Percentiles rank a stretch among this genome's conserved stretches.
Conservation (phyloP, 495 filamentous ascomycete species). For the Cairneyella variabilis region DNA sequence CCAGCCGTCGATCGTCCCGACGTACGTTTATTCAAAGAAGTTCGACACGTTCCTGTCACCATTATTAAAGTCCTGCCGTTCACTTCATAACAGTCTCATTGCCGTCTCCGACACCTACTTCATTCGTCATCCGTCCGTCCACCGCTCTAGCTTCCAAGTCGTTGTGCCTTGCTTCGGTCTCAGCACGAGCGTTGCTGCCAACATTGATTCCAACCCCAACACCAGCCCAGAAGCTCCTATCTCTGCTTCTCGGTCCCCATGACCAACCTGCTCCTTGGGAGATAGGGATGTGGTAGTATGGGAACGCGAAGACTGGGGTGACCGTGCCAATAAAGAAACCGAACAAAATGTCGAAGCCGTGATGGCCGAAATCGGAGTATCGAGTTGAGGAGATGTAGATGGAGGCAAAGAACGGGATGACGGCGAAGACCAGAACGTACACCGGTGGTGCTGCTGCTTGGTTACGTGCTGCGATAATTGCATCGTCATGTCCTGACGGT, state of each 20-base stretch:
- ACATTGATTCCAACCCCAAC: conserved; percentile 51
- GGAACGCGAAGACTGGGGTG: conserved; percentile 45
- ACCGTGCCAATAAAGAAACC: conserved; percentile 63
- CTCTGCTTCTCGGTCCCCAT: conserved; percentile 49
- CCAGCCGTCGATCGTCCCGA: no score
- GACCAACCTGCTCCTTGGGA: conserved; percentile 54
- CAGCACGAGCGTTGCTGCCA: conserved; percentile 19
- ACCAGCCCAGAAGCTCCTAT: conserved; percentile 57
- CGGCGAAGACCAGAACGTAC: conserved; percentile 67
- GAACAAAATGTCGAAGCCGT: conserved; percentile 84
- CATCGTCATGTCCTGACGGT: conserved; percentile 17
- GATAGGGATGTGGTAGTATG: conserved; percentile 63
- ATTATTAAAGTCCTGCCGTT: no score
- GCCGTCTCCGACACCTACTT: no score
- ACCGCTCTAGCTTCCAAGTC: conserved; percentile 3
- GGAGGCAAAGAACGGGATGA: conserved; percentile 55
- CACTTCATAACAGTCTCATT: no score
- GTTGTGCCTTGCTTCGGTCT: neutral
- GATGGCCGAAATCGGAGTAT: conserved; percentile 79
- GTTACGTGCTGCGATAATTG: conserved; percentile 40
- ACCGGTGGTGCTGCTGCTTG: conserved; percentile 65
- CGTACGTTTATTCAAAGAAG: no score
- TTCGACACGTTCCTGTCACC: no score
- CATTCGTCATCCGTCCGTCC: conserved; percentile 3
- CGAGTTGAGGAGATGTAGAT: conserved; percentile 55